A percentile compares a stretch with the other conserved stretches of the same genome.
Conservation (phyloP, 768 basidiomycete species). For the Xerocomellus amylosporus region DNA sequence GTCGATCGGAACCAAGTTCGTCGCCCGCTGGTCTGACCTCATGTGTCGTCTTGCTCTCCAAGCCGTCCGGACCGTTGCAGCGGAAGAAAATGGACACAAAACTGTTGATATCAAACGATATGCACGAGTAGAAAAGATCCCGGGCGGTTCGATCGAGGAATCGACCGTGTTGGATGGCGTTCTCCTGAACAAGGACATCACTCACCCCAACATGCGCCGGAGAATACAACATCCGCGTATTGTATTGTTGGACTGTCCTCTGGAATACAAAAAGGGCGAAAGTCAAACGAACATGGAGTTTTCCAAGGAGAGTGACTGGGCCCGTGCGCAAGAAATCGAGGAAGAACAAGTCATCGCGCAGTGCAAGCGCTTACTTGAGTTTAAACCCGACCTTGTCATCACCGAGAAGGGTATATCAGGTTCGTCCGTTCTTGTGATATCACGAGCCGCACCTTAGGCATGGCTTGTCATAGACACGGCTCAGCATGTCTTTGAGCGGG, state of each 20-base stretch:
- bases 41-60: constrained; percentile 96
- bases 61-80: constrained; percentile 86
- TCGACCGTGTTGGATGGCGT: constrained; percentile 84
- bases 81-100: constrained; percentile 70
- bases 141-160: constrained; percentile 96
- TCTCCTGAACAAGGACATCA: constrained; percentile 99
- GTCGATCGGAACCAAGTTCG: constrained; percentile 98
- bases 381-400: constrained; percentile 92
- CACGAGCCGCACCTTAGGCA: background rate
- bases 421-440: constrained; percentile 33
- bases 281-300: constrained; percentile 99
- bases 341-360: constrained; percentile 93
- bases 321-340: constrained; percentile 87
- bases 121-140: constrained; percentile 94
- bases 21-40: constrained; percentile 92
- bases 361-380: constrained; percentile 82
- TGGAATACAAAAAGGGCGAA: constrained; percentile 99
- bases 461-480: constrained; percentile 65
- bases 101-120: constrained; percentile 98
- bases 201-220: constrained; percentile 94
- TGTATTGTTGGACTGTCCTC: constrained; percentile 86
- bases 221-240: constrained; percentile 88
- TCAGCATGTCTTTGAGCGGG: constrained; percentile 83
- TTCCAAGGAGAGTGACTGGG: constrained; percentile 91
- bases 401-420: constrained; percentile 98